Evolutionary conservation across 2,329 filamentous ascomycete genomes (phyloP).

Genomic region (Zalaria obscura): DNA sequence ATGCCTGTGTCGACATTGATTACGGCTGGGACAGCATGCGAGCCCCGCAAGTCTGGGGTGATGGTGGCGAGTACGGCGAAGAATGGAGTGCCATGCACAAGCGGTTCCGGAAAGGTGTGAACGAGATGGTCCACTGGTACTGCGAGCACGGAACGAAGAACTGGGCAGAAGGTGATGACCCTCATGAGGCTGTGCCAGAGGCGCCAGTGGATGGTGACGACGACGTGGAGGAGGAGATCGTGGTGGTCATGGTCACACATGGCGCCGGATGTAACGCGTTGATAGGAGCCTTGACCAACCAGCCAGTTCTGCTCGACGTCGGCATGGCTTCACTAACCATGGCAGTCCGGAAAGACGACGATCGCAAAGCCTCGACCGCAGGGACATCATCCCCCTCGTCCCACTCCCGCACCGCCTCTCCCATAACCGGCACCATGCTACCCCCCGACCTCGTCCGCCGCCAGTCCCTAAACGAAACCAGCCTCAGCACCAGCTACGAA

Average conservation of each 20-base stretch:
- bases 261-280: conserved; percentile 93
- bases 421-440: neutral
- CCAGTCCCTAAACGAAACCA: conserved; percentile 26
- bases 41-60: conserved; percentile 64
- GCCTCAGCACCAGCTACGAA: conserved; percentile 49
- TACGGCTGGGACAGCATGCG: conserved; percentile 93
- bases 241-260: conserved; percentile 82
- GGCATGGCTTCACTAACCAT: conserved; percentile 83
- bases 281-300: conserved; percentile 79
- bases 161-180: conserved; percentile 14
- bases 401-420: neutral
- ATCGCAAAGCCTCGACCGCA: conserved; percentile 2
- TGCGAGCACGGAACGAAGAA: conserved; percentile 31
- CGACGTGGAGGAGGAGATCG: conserved; percentile 53
- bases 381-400: conserved; percentile 9
- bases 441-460: conserved; percentile 16
- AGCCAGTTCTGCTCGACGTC: conserved; percentile 82
- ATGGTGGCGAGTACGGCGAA: conserved; percentile 76
- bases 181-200: conserved; percentile 15
- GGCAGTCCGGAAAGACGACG: conserved; percentile 48
- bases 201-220: conserved; percentile 10
- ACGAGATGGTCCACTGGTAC: conserved; percentile 77
- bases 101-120: conserved; percentile 67
- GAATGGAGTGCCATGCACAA: conserved; percentile 96
- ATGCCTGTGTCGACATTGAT: conserved; percentile 76